These are phyloP conservation scores for Spatholobus suberectus DNA, from an alignment of 306 rosid species.

Conservation along the genomic window DNA sequence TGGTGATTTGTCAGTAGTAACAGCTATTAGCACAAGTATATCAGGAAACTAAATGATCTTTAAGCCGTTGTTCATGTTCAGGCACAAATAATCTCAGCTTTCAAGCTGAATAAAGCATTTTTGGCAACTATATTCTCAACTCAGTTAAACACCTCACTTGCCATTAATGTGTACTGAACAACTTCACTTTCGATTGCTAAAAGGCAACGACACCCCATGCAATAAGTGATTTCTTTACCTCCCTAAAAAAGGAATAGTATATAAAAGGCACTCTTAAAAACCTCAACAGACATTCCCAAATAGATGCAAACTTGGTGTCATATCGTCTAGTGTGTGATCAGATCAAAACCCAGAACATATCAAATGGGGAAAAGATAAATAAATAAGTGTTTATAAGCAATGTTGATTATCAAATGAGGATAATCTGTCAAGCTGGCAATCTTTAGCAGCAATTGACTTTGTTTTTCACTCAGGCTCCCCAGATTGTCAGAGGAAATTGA, in stretches of 20 bases:
- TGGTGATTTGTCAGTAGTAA: slow-evolving; percentile 14
- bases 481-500: slow-evolving; percentile 33
- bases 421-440: slow-evolving; percentile 19
- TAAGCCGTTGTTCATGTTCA: not conserved
- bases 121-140: too few species aligned
- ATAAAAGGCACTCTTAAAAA: slow-evolving; percentile 10
- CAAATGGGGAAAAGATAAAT: not conserved
- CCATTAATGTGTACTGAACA: slow-evolving; percentile 1
- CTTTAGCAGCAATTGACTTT: slow-evolving; percentile 22
- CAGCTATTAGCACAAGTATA: not conserved
- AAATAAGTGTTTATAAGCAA: not conserved
- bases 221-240: slow-evolving; percentile 4
- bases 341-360: slow-evolving; percentile 25
- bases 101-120: too few species aligned
- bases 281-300: slow-evolving; percentile 32
- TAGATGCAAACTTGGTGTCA: slow-evolving; percentile 7
- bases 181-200: slow-evolving; percentile 25
- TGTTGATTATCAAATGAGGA: slow-evolving; percentile 26
- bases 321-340: slow-evolving; percentile 4
- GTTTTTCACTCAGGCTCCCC: slow-evolving; percentile 33
- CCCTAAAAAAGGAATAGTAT: not conserved
- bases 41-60: not conserved
- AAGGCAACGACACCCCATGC: not conserved
- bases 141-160: not conserved
- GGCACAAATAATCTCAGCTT: not conserved